phyloP scores from a whole-genome alignment of 2,329 filamentous ascomycete genomes.

The Neonectria faginata region DNA sequence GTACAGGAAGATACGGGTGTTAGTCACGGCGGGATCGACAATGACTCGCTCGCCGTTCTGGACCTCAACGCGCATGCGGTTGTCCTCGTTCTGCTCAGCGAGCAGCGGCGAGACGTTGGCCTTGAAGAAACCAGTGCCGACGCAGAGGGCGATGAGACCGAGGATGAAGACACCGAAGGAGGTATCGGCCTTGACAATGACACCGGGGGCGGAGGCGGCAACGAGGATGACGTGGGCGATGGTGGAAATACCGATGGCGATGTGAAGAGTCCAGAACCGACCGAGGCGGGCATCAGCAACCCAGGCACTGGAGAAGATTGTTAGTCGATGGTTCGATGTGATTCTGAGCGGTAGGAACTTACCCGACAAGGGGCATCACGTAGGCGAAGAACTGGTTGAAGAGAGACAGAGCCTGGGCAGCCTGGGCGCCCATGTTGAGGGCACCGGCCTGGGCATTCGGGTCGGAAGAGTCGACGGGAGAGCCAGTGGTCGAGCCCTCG shows the following conservation, averaged over 20 bases:
- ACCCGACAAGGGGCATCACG: conserved; percentile 68
- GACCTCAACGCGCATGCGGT: conserved; percentile 67
- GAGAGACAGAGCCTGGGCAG: conserved; percentile 60
- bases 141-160: conserved; percentile 64
- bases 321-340: conserved; percentile 13
- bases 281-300: conserved; percentile 78
- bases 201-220: conserved; percentile 70
- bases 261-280: conserved; percentile 78
- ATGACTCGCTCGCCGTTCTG: conserved; percentile 74
- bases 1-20: conserved; percentile 76
- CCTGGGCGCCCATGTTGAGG: conserved; percentile 68
- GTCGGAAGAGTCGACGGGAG: conserved; percentile 47
- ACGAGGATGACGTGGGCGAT: conserved; percentile 75
- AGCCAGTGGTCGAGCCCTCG: conserved; percentile 64
- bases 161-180: conserved; percentile 76
- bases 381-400: conserved; percentile 74
- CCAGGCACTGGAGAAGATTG: conserved; percentile 53
- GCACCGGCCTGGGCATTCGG: conserved; percentile 59
- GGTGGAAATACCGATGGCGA: conserved; percentile 74
- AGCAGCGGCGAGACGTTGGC: conserved; percentile 80
- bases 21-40: conserved; percentile 75
- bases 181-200: conserved; percentile 68
- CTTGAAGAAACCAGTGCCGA: conserved; percentile 86
- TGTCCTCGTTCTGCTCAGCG: conserved; percentile 75
- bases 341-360: conserved; percentile 46